Conservation (phyloP, 352 stramenopile species). For the Thalassiosira mediterranea region DNA sequence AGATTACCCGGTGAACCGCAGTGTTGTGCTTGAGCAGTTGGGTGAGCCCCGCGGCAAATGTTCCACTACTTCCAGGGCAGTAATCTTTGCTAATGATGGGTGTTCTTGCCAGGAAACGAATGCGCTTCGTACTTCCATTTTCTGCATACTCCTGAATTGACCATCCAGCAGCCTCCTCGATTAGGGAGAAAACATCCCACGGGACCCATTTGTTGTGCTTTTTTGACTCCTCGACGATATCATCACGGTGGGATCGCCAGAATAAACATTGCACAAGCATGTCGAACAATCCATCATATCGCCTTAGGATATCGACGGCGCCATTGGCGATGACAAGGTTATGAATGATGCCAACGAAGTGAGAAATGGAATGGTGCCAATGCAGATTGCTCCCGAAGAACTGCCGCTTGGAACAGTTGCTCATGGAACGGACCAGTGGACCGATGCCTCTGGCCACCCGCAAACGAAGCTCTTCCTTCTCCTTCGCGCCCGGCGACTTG, state of each 20-base stretch:
- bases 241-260: background rate
- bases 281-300: background rate
- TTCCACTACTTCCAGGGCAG: too few species aligned
- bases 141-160: background rate
- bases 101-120: background rate
- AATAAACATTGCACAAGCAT: conserved; percentile 1
- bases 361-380: background rate
- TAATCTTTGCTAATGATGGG: conserved; percentile 1
- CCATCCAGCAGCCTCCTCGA: background rate
- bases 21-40: background rate
- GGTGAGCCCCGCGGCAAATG: background rate
- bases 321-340: background rate
- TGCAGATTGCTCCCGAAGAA: background rate
- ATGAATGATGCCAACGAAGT: background rate
- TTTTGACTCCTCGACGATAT: conserved; percentile 3
- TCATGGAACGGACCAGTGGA: background rate
- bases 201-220: background rate
- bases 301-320: background rate
- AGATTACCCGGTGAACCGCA: background rate
- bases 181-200: background rate
- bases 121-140: background rate
- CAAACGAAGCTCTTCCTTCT: background rate
- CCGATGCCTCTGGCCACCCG: background rate
- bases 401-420: background rate
- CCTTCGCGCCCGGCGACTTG: background rate